Evolutionary conservation across 2,329 filamentous ascomycete genomes (phyloP).

Genomic region (Neonectria ditissima): DNA sequence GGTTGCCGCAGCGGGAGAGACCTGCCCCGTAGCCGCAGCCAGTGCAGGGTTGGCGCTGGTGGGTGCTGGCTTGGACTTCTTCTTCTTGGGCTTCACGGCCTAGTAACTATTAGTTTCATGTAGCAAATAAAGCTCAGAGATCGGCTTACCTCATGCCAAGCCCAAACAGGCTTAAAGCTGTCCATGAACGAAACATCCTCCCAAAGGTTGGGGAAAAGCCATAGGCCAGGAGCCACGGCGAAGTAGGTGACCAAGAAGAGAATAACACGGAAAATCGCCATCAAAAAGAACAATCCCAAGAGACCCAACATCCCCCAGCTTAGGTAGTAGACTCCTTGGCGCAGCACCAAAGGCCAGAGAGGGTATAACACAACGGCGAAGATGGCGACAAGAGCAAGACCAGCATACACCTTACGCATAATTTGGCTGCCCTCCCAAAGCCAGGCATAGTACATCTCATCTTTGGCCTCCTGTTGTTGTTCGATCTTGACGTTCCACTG

Average conservation of each 20-base stretch:
- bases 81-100: slow-evolving; percentile 61
- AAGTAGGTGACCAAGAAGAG: slow-evolving; percentile 96
- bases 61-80: slow-evolving; percentile 63
- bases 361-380: slow-evolving; percentile 95
- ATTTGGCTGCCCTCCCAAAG: slow-evolving; percentile 94
- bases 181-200: slow-evolving; percentile 99
- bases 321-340: slow-evolving; percentile 96
- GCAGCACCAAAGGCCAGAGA: slow-evolving; percentile 91
- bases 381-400: slow-evolving; percentile 82
- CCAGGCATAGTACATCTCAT: slow-evolving; percentile 96
- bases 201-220: slow-evolving; percentile 97
- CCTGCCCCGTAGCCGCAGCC: slow-evolving; percentile 65
- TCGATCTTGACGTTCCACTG: slow-evolving; percentile 96
- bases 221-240: slow-evolving; percentile 84
- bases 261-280: slow-evolving; percentile 97
- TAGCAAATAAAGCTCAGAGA: not conserved
- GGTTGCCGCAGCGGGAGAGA: slow-evolving; percentile 64
- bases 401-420: slow-evolving; percentile 93
- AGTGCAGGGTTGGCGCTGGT: slow-evolving; percentile 57
- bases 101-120: slow-evolving; percentile 38
- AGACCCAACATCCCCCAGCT: slow-evolving; percentile 93
- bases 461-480: slow-evolving; percentile 89
- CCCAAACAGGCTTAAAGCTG: slow-evolving; percentile 95
- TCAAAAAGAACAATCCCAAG: slow-evolving; percentile 93
- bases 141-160: slow-evolving; percentile 89